Evolutionary conservation across 495 filamentous ascomycete genomes (phyloP).

Genomic region (Parachaetomium inaequale): DNA sequence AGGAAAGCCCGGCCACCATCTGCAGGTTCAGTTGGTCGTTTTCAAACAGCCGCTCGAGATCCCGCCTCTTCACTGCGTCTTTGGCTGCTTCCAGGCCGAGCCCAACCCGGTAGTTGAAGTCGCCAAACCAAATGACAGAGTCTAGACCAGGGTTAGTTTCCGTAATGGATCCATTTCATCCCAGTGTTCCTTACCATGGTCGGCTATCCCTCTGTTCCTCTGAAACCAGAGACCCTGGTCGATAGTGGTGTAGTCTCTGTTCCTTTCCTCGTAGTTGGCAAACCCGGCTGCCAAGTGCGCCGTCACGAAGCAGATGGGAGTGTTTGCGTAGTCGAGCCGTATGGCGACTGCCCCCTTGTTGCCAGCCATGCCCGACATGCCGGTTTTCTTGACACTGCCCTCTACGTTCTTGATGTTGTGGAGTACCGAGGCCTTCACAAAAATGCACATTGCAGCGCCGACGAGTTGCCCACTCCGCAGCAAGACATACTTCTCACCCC

Average conservation of each 20-base stretch:
- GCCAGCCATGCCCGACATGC: constrained; percentile 93
- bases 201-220: constrained; percentile 79
- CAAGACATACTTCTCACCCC: constrained; percentile 77
- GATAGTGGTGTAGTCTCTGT: constrained; percentile 89
- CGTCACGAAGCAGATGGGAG: constrained; percentile 90
- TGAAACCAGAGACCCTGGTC: constrained; percentile 84
- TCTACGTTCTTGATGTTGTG: constrained; percentile 91
- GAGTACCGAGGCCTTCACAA: constrained; percentile 73
- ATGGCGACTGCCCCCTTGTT: constrained; percentile 99
- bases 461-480: constrained; percentile 92
- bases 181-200: constrained; percentile 57
- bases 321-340: constrained; percentile 91
- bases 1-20: constrained; percentile 88
- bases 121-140: constrained; percentile 92
- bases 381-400: constrained; percentile 94
- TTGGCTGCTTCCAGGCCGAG: constrained; percentile 75
- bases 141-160: constrained; percentile 39
- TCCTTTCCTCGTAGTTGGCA: constrained; percentile 94
- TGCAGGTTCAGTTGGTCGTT: constrained; percentile 97
- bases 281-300: constrained; percentile 96
- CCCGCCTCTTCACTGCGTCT: constrained; percentile 61
- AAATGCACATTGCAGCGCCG: constrained; percentile 86
- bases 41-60: constrained; percentile 77
- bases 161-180: no score
- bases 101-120: constrained; percentile 98